These are phyloP conservation scores for Blastomyces silverae DNA, from an alignment of 2,329 filamentous ascomycete species.

Conservation along the genomic window DNA sequence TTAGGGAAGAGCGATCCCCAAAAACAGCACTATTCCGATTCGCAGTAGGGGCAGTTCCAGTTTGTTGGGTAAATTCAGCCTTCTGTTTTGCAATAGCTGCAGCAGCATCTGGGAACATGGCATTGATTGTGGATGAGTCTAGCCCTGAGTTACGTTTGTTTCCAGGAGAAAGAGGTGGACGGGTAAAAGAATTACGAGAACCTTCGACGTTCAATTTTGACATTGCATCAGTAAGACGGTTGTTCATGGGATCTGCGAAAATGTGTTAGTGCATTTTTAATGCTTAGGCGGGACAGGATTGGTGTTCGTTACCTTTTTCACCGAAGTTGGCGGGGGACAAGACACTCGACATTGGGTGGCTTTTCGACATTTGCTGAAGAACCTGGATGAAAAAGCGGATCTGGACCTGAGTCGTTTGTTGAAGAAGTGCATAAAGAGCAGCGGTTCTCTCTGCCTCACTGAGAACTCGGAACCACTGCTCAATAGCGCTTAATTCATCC, in stretches of 20 bases:
- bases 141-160: conserved; percentile 92
- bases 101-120: conserved; percentile 97
- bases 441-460: conserved; percentile 96
- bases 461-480: conserved; percentile 97
- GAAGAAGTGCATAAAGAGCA: conserved; percentile 86
- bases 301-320: conserved; percentile 66
- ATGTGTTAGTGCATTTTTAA: conserved; percentile 18
- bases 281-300: conserved; percentile 5
- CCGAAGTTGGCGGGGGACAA: conserved; percentile 87
- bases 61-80: conserved; percentile 93
- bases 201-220: conserved; percentile 84
- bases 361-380: conserved; percentile 97
- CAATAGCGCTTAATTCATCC: conserved; percentile 95
- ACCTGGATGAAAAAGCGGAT: conserved; percentile 99
- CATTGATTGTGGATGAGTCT: conserved; percentile 87
- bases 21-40: conserved; percentile 85
- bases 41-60: conserved; percentile 78
- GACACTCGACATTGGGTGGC: conserved; percentile 92
- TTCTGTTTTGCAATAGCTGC: conserved; percentile 98
- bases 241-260: conserved; percentile 82
- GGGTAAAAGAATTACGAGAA: conserved; percentile 76
- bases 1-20: conserved; percentile 67
- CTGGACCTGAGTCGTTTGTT: conserved; percentile 98
- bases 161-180: conserved; percentile 68
- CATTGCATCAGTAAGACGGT: conserved; percentile 92